Base-by-base conservation (phyloP, 805 yeast species). In the Yamadazyma scolyti region DNA sequence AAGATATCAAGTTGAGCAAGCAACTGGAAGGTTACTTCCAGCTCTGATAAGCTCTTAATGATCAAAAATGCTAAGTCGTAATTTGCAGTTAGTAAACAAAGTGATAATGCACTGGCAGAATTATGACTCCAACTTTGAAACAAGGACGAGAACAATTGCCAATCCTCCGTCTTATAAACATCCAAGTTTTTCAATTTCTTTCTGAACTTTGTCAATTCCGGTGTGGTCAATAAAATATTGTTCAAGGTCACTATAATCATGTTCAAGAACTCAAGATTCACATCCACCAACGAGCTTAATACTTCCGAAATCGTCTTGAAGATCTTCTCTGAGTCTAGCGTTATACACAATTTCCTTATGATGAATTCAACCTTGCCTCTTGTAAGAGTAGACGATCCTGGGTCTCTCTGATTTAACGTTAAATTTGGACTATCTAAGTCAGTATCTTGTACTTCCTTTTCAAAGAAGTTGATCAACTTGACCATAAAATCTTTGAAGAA, bases 41-140 rank as follows among this genome's bases (percentile, higher is more conserved):
- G 76, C 36, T 86, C 85, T 1, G 86, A 89, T 42, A 89, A 68
- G n/a, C 74, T 75, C 45, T 83, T 81, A 20, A 93, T 72, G 1
- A 90, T 82, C n/a, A 78, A 65, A 51, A 78, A 90, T 0, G 96
- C 93, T 38, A 89, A 68, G 49, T 87, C 93, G 53, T 93, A 90
- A 33, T 86, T 84, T 33, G 89, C 89, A 0, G 97, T 83, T 9
- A 90, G 63, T 22, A 93, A 64, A 46, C 97, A 88, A 13, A 93
- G 67, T 2, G 95, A 79, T 24, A 93, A 62, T 0, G 89, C 84
- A 4, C 97, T 89, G 1, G 94, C 88, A 0, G 96, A 79, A 51
- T 87, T 90, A 39, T 82, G 81, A 43, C 95, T 79, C 98, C 98
- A 93, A 36, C 94, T 79, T 48, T 77, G 79, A 59, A 90, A 93